Conservation (phyloP, 768 basidiomycete genomes). For the Lentinula sp. region DNA sequence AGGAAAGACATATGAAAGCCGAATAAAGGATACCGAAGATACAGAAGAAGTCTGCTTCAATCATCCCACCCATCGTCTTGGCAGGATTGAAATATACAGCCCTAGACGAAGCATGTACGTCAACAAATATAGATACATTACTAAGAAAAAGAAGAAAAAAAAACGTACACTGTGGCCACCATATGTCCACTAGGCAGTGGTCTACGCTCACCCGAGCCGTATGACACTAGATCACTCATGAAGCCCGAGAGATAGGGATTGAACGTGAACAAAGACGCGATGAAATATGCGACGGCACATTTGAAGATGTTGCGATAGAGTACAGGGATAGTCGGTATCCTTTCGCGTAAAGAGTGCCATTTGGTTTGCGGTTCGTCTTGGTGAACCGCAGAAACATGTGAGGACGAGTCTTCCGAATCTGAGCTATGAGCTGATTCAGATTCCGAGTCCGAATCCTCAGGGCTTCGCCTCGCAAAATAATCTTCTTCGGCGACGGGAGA, state of each 20-base stretch:
- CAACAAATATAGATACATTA: background rate
- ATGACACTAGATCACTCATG: constrained; percentile 54
- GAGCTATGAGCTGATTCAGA: constrained; percentile 4
- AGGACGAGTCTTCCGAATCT: constrained; percentile 15
- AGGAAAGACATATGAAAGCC: constrained; percentile 63
- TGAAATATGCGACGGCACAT: constrained; percentile 85
- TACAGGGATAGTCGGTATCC: constrained; percentile 35
- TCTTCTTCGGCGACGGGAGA: constrained; percentile 11
- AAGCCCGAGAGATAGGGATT: constrained; percentile 65
- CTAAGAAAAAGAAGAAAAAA: background rate
- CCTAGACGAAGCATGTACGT: constrained; percentile 25
- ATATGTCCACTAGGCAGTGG: constrained; percentile 83
- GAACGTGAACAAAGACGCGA: constrained; percentile 92
- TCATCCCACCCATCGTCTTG: constrained; percentile 88
- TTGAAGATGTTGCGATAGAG: constrained; percentile 76
- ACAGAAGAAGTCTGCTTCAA: constrained; percentile 85
- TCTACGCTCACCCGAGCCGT: constrained; percentile 38
- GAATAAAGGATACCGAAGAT: constrained; percentile 64
- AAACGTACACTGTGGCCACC: constrained; percentile 86
- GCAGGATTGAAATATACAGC: constrained; percentile 91
- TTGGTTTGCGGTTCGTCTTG: constrained; percentile 9
- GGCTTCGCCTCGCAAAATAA: background rate
- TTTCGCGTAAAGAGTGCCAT: constrained; percentile 13
- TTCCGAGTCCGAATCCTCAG: constrained; percentile 12
- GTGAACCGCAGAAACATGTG: constrained; percentile 7